Conservation (phyloP, 2,329 filamentous ascomycete genomes). For the Alternaria angustiovoidea region DNA sequence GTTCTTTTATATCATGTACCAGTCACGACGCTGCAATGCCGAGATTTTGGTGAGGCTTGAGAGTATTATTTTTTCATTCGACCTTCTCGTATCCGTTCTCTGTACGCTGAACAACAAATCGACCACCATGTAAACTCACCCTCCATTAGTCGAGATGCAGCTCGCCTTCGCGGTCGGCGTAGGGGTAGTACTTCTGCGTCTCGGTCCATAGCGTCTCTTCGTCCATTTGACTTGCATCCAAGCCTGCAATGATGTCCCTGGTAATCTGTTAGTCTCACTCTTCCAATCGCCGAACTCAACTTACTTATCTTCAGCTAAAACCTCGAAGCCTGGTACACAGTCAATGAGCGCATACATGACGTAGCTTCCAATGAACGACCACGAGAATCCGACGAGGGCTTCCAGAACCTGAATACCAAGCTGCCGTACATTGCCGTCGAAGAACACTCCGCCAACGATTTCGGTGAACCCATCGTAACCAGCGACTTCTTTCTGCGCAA, state of each 20-base stretch:
- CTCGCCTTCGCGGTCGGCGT: slow-evolving; percentile 39
- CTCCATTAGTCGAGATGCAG: slow-evolving; percentile 35
- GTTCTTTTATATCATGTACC: too few species aligned
- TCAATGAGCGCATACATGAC: slow-evolving; percentile 61
- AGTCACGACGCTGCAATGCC: too few species aligned
- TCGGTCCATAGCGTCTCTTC: slow-evolving; percentile 54
- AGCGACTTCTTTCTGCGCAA: slow-evolving; percentile 61
- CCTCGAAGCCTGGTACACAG: slow-evolving; percentile 62
- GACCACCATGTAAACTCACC: not conserved
- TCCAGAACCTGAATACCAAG: slow-evolving; percentile 61
- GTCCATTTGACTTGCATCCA: slow-evolving; percentile 62
- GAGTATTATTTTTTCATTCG: not conserved
- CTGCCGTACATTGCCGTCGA: slow-evolving; percentile 62
- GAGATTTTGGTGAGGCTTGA: not conserved
- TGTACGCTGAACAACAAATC: not conserved
- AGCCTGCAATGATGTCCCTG: slow-evolving; percentile 58
- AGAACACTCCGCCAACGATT: slow-evolving; percentile 61
- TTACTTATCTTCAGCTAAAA: slow-evolving; percentile 62
- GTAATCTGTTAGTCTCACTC: slow-evolving; percentile 11
- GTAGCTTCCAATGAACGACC: slow-evolving; percentile 61
- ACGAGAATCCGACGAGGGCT: slow-evolving; percentile 60
- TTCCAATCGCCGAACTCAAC: slow-evolving; percentile 30
- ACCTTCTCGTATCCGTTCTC: not conserved
- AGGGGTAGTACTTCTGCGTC: slow-evolving; percentile 49
- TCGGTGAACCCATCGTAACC: slow-evolving; percentile 61